A percentile compares a stretch with the other conserved stretches of the same genome.
These are phyloP conservation scores for Metschnikowia colocasiae DNA, from an alignment of 805 yeast species.

Conservation along the genomic window DNA sequence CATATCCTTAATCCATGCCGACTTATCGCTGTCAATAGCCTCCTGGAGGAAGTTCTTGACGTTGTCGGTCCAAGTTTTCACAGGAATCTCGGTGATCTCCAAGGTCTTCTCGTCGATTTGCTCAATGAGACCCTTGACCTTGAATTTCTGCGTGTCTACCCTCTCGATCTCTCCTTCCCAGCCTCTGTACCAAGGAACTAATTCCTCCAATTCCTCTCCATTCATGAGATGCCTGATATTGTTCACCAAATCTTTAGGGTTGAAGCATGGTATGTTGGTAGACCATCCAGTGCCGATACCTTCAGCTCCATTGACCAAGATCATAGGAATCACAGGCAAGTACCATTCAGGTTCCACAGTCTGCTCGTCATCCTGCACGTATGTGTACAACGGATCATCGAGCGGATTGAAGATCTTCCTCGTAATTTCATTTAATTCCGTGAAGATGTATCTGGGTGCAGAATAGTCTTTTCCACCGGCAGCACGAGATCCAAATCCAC, in stretches of 20 bases:
- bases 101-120: constrained; percentile 74
- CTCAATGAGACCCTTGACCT: constrained; percentile 75
- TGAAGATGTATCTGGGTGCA: constrained; percentile 95
- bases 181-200: constrained; percentile 93
- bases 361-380: constrained; percentile 88
- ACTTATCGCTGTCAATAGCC: constrained; percentile 77
- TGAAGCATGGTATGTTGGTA: constrained; percentile 84
- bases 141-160: constrained; percentile 62
- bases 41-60: constrained; percentile 79
- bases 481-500: constrained; percentile 94
- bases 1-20: constrained; percentile 90
- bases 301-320: constrained; percentile 93
- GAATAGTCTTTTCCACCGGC: constrained; percentile 98
- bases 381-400: constrained; percentile 74
- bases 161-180: constrained; percentile 84
- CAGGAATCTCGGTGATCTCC: constrained; percentile 90
- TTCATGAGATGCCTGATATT: constrained; percentile 73
- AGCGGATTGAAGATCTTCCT: constrained; percentile 70
- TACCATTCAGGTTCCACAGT: constrained; percentile 96
- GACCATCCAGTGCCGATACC: constrained; percentile 99
- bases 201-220: constrained; percentile 62
- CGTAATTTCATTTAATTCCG: constrained; percentile 76
- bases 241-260: constrained; percentile 76
- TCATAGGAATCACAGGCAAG: constrained; percentile 88
- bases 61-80: constrained; percentile 86